Conservation (phyloP, 495 filamentous ascomycete species). For the Delitschia confertaspora region DNA sequence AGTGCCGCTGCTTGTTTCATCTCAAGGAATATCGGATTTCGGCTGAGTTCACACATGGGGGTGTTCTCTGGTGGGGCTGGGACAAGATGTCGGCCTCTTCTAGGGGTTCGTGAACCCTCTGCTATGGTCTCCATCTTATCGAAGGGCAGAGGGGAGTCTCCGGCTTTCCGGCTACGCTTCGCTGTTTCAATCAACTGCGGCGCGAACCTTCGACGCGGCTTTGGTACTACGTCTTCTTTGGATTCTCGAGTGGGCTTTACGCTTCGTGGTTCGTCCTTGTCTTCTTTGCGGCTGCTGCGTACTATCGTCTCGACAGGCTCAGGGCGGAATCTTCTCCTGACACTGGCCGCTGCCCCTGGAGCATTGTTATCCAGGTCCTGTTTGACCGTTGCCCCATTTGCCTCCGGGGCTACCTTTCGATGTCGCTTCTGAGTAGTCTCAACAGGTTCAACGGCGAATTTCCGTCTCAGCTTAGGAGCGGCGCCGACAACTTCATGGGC, state of each 20-base stretch:
- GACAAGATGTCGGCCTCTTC: slow-evolving; percentile 10
- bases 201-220: slow-evolving; percentile 43
- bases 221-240: slow-evolving; percentile 8
- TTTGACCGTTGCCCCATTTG: neutral
- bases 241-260: neutral
- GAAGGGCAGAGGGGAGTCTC: slow-evolving; percentile 28
- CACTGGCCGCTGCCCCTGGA: neutral
- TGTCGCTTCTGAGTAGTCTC: slow-evolving; percentile 40
- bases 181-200: slow-evolving; percentile 53
- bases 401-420: slow-evolving; percentile 15
- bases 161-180: slow-evolving; percentile 40
- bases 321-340: slow-evolving; percentile 19
- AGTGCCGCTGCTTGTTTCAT: slow-evolving; percentile 25
- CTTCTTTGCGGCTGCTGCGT: slow-evolving; percentile 18
- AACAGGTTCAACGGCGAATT: slow-evolving; percentile 51
- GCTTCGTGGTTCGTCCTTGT: slow-evolving; percentile 15
- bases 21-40: slow-evolving; percentile 23
- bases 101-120: slow-evolving; percentile 6
- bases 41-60: slow-evolving; percentile 5
- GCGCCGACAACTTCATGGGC: too few relatives aligned
- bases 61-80: slow-evolving; percentile 24
- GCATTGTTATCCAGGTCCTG: too few relatives aligned
- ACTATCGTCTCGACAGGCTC: slow-evolving; percentile 23
- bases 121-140: slow-evolving; percentile 36
- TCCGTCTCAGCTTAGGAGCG: slow-evolving; percentile 26